Evolutionary conservation across 2,329 filamentous ascomycete genomes (phyloP).

Genomic region (Aspergillus pseudotamarii): DNA sequence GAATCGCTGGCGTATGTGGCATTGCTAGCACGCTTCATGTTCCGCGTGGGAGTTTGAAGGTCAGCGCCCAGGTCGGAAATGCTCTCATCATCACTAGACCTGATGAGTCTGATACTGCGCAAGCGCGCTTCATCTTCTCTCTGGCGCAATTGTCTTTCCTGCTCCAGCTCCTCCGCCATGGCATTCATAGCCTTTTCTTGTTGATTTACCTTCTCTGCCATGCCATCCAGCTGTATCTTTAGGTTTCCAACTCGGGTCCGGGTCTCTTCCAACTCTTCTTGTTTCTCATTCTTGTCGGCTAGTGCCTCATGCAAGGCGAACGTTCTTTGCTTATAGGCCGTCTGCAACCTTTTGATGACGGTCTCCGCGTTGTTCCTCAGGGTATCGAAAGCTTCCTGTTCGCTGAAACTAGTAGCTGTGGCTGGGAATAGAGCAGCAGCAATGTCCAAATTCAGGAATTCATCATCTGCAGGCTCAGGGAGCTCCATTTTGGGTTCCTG

Average conservation of each 20-base stretch:
- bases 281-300: constrained; percentile 59
- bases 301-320: constrained; percentile 54
- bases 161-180: constrained; percentile 51
- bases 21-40: constrained; percentile 42
- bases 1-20: constrained; percentile 55
- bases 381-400: constrained; percentile 58
- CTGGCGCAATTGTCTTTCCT: constrained; percentile 44
- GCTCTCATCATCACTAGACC: constrained; percentile 35
- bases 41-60: constrained; percentile 36
- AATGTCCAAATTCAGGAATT: constrained; percentile 59
- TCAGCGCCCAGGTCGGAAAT: constrained; percentile 36
- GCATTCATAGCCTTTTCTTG: constrained; percentile 60
- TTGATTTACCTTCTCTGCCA: constrained; percentile 58
- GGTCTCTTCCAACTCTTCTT: constrained; percentile 64
- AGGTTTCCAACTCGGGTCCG: constrained; percentile 60
- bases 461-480: constrained; percentile 51
- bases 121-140: constrained; percentile 43
- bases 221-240: constrained; percentile 63
- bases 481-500: constrained; percentile 29
- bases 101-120: constrained; percentile 36
- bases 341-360: constrained; percentile 58
- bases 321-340: constrained; percentile 57
- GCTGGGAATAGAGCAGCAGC: constrained; percentile 57
- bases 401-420: constrained; percentile 51
- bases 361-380: constrained; percentile 59